phyloP scores from a whole-genome alignment of 2,329 filamentous ascomycete genomes.

The Diatrype stigma region DNA sequence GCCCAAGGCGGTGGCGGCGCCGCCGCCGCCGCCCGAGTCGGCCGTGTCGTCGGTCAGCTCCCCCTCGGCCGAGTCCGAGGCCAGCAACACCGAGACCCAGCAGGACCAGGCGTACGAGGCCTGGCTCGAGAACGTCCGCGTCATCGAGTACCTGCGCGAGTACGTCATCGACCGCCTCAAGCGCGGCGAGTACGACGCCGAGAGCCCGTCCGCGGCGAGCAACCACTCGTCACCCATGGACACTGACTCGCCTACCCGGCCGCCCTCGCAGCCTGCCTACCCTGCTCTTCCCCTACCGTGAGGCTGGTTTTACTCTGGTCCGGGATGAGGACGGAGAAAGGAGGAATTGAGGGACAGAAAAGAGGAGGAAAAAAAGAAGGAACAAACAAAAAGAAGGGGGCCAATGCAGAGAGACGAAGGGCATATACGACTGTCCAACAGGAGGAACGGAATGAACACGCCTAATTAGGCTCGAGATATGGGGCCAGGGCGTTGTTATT shows the following conservation, averaged over 20 bases:
- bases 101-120: conserved; percentile 59
- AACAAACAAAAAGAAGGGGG: no score
- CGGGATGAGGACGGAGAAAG: not conserved
- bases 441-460: no score
- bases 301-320: not conserved
- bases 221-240: conserved; percentile 30
- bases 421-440: no score
- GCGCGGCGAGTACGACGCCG: conserved; percentile 47
- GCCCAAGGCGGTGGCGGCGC: conserved; percentile 43
- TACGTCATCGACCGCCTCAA: conserved; percentile 56
- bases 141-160: conserved; percentile 58
- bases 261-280: conserved; percentile 31
- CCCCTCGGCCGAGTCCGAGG: conserved; percentile 52
- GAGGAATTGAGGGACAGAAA: not conserved
- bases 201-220: conserved; percentile 21
- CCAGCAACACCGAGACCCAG: conserved; percentile 41
- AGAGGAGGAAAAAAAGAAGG: not conserved
- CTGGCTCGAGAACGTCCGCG: conserved; percentile 63
- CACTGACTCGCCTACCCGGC: conserved; percentile 22
- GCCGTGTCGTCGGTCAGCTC: conserved; percentile 45
- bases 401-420: no score
- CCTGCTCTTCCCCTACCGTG: conserved; percentile 25
- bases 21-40: conserved; percentile 41
- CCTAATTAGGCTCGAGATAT: no score
- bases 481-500: no score